These are phyloP conservation scores for Rhodamnia rubescens DNA, from an alignment of 345 rosid species.

Conservation along the genomic window DNA sequence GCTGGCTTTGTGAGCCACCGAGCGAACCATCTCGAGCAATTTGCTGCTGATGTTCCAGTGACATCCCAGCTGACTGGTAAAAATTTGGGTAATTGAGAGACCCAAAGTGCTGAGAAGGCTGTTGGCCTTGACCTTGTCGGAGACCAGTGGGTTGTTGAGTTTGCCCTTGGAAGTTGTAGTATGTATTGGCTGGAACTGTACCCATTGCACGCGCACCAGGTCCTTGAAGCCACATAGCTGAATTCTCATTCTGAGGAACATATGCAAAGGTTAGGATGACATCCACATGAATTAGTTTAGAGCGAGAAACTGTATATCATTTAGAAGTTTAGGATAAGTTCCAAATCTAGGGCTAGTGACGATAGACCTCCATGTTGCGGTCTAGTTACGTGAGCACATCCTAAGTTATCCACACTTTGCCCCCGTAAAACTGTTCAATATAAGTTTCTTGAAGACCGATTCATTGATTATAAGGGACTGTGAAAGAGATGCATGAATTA, in stretches of 20 bases:
- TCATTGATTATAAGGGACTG: not conserved
- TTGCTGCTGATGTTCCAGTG: conserved; percentile 87
- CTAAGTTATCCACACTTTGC: not conserved
- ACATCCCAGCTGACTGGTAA: conserved; percentile 70
- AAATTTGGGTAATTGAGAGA: conserved; percentile 71
- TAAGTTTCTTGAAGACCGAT: not conserved
- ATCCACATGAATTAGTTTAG: not conserved
- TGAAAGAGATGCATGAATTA: not conserved
- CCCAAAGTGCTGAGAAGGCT: conserved; percentile 82
- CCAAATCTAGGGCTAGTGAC: not conserved
- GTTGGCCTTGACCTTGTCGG: conserved; percentile 89
- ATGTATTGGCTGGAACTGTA: conserved; percentile 60
- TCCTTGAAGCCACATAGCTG: conserved; percentile 83
- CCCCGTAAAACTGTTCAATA: not conserved
- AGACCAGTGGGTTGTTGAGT: conserved; percentile 68
- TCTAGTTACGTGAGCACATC: not conserved
- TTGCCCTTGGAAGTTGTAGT: conserved; percentile 86
- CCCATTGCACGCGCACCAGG: conserved; percentile 70
- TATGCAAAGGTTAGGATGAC: not conserved
- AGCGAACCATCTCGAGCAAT: conserved; percentile 64
- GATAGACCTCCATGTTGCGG: not conserved
- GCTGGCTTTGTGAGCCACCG: conserved; percentile 62
- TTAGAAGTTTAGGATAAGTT: not conserved
- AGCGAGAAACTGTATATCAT: not conserved
- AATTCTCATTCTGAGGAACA: conserved; percentile 59